phyloP scores from a whole-genome alignment of 305 asterid species.

The Euphrasia arctica region DNA sequence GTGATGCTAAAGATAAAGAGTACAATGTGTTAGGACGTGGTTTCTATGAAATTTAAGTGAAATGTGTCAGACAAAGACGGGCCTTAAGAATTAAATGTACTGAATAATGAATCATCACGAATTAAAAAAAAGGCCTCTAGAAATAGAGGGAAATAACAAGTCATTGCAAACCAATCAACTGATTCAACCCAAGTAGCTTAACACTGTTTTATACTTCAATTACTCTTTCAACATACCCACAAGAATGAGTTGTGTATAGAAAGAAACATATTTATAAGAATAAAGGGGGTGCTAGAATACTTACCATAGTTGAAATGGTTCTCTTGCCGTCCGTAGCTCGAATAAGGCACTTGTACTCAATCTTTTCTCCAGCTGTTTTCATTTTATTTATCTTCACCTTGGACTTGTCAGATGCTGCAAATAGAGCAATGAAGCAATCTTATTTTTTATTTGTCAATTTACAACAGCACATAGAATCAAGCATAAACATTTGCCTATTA shows the following conservation, averaged over 20 bases:
- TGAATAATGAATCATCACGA: not conserved
- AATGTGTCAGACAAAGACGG: too few species aligned
- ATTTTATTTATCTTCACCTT: conserved; percentile 68
- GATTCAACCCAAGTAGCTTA: too few species aligned
- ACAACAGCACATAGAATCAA: conserved; percentile 19
- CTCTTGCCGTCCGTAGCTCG: conserved; percentile 93
- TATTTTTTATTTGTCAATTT: not conserved
- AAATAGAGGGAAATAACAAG: too few species aligned
- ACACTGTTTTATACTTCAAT: conserved; percentile 16
- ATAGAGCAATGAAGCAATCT: conserved; percentile 18
- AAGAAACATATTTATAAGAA: conserved; percentile 13
- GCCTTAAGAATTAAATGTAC: too few species aligned
- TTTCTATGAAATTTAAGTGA: too few species aligned
- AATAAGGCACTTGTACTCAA: conserved; percentile 79
- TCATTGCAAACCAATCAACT: too few species aligned
- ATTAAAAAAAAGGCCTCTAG: too few species aligned
- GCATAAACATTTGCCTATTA: not conserved
- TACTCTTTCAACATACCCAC: conserved; percentile 16
- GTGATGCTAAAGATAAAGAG: too few species aligned
- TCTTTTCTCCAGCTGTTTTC: conserved; percentile 66
- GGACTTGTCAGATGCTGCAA: conserved; percentile 84
- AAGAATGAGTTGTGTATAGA: conserved; percentile 19
- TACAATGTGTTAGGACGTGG: too few species aligned
- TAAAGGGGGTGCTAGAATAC: not conserved
- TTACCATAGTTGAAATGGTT: conserved; percentile 82